Evolutionary conservation across 306 rosid species (phyloP).

Genomic region (Ceratonia siliqua): DNA sequence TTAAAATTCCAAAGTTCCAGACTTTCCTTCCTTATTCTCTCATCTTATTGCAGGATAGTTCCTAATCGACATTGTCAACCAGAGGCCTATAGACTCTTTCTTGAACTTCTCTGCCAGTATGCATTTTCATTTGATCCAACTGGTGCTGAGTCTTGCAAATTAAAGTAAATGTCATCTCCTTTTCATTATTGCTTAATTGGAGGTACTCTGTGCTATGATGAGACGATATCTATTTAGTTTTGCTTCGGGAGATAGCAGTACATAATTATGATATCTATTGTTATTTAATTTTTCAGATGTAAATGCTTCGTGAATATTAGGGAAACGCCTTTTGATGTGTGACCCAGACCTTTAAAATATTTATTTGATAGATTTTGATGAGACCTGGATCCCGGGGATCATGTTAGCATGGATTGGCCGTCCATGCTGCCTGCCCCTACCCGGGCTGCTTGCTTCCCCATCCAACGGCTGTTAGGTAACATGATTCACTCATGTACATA

Average conservation of each 20-base stretch:
- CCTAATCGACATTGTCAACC: constrained; percentile 57
- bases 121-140: constrained; percentile 51
- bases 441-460: too few species aligned
- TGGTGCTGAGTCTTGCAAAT: constrained; percentile 14
- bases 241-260: background rate
- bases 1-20: background rate
- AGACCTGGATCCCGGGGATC: too few species aligned
- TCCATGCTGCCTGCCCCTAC: too few species aligned
- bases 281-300: background rate
- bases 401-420: too few species aligned
- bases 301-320: background rate
- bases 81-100: constrained; percentile 55
- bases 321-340: background rate
- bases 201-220: background rate
- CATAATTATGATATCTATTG: background rate
- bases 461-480: too few species aligned
- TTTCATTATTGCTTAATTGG: background rate
- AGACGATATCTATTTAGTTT: background rate
- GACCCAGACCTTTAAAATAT: background rate
- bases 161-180: constrained; percentile 38
- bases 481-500: too few species aligned
- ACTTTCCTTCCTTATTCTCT: background rate
- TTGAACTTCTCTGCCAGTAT: constrained; percentile 56
- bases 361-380: too few species aligned
- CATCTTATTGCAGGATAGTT: constrained; percentile 40